A percentile compares a stretch with the other conserved stretches of the same genome.
Conservation (phyloP, 2,329 filamentous ascomycete species). For the Penicillium sp. region DNA sequence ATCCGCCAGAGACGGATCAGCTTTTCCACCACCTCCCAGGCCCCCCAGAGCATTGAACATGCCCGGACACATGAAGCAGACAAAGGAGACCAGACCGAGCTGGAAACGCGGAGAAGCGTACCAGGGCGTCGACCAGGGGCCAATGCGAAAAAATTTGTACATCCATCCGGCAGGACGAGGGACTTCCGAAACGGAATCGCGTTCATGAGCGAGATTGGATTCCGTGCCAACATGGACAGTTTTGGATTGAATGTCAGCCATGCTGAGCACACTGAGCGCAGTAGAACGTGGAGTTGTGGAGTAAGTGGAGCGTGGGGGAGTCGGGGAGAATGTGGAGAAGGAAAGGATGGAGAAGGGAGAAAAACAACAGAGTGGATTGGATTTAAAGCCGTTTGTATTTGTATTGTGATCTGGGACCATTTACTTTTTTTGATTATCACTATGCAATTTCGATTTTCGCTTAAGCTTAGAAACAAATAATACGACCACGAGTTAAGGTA, state of each 20-base stretch:
- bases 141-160: constrained; percentile 54
- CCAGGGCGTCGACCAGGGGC: constrained; percentile 50
- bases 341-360: constrained; percentile 1
- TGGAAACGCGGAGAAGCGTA: constrained; percentile 67
- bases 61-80: constrained; percentile 62
- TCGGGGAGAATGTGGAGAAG: background rate
- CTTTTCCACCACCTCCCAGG: constrained; percentile 55
- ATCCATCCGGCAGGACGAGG: constrained; percentile 35
- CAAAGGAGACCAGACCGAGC: constrained; percentile 59
- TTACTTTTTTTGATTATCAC: too few relatives aligned
- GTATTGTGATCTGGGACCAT: too few relatives aligned
- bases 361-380: background rate
- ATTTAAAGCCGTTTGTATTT: too few relatives aligned
- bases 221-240: constrained; percentile 8
- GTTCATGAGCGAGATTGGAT: background rate
- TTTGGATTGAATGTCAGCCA: constrained; percentile 13
- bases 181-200: background rate
- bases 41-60: constrained; percentile 60
- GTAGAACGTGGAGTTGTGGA: constrained; percentile 1
- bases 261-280: background rate
- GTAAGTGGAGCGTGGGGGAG: background rate
- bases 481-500: constrained; percentile 20
- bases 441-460: too few relatives aligned
- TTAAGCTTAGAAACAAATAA: too few relatives aligned
- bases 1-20: constrained; percentile 49